Evolutionary conservation across 345 rosid species (phyloP).

Genomic region (Gossypium australe): DNA sequence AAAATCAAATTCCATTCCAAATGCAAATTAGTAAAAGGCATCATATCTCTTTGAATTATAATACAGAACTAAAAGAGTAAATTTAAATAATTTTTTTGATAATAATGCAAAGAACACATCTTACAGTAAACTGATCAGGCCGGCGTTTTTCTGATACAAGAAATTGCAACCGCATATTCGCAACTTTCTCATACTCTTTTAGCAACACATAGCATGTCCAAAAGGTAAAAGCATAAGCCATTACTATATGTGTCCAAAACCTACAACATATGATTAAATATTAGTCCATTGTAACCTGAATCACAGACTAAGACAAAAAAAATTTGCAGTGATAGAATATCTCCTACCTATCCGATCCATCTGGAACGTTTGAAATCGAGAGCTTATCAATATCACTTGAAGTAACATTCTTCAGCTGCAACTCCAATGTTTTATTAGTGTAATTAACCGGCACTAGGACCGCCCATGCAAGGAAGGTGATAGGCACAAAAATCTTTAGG

Average conservation of each 20-base stretch:
- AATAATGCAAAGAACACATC: constrained; percentile 16
- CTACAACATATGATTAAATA: constrained; percentile 30
- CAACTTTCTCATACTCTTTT: constrained; percentile 75
- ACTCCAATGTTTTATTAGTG: constrained; percentile 48
- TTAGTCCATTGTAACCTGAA: neutral
- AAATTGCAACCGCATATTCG: constrained; percentile 80
- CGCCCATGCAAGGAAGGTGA: constrained; percentile 7
- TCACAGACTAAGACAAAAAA: neutral
- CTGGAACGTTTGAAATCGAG: constrained; percentile 76
- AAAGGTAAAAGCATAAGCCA: constrained; percentile 80
- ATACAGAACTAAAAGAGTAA: neutral
- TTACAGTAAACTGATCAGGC: constrained; percentile 86
- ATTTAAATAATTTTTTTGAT: neutral
- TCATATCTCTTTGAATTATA: neutral
- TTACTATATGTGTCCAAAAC: constrained; percentile 72
- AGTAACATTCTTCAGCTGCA: constrained; percentile 45
- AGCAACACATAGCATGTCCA: constrained; percentile 81
- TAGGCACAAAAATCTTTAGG: constrained; percentile 57
- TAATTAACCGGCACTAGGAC: constrained; percentile 51
- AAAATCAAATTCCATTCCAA: constrained; percentile 2
- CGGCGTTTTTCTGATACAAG: constrained; percentile 75
- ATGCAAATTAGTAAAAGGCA: neutral
- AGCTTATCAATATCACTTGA: constrained; percentile 85
- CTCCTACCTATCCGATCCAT: constrained; percentile 51
- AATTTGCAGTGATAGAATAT: neutral